Evolutionary conservation across 768 basidiomycete genomes (phyloP), one percentile per base, ranked within the genome.

Genomic region (Psilocybe subaeruginosa): DNA sequence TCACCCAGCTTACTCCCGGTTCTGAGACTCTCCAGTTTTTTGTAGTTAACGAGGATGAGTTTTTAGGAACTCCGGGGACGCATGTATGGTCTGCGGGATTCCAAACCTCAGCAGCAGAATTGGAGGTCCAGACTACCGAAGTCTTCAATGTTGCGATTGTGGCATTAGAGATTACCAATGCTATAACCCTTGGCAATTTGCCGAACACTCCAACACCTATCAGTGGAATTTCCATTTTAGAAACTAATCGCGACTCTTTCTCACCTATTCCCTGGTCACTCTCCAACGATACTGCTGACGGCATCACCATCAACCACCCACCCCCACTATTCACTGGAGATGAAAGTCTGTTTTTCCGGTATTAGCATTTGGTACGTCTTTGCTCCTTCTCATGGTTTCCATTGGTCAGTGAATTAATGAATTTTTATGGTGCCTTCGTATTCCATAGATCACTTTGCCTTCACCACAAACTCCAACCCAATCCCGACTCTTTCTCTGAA

Each of bases 41-140:
- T 33, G 39, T 58, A 30, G 14, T 58, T 33, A 51, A 58, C n/a
- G 33, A 50, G 17, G 57, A 58, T 23, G 47, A 58, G 8, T 58
- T 58, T 41, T 16, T 48, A 11, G 57, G 57, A 2, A 58, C 47
- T 19, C 47, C 47, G 6, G 49, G 30, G 2, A 47, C 57, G 1
- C 57, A 58, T 39, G 33, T 33, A 3, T 58, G 57, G 57, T 58
- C 17, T 31, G 17, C 16, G 16, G 57, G 57, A 8, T 58, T 58
- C 35, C 7, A 16, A 9, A 30, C 12, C 11, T 51, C 30, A 19
- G 47, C 31, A 50, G 14, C 57, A 6, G 8, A 12, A n/a, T 3
- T 58, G 12, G 49, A 50, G 16, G 19, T 58, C 19, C 48, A 58
- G 35, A 58, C 57, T 0, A 7, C 48, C 8, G 57, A 58, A 47